Percentiles rank a stretch among this genome's conserved stretches.
These are phyloP conservation scores for Phoenix roebelenii DNA, from an alignment of 176 grass and related monocot species.

Conservation along the genomic window DNA sequence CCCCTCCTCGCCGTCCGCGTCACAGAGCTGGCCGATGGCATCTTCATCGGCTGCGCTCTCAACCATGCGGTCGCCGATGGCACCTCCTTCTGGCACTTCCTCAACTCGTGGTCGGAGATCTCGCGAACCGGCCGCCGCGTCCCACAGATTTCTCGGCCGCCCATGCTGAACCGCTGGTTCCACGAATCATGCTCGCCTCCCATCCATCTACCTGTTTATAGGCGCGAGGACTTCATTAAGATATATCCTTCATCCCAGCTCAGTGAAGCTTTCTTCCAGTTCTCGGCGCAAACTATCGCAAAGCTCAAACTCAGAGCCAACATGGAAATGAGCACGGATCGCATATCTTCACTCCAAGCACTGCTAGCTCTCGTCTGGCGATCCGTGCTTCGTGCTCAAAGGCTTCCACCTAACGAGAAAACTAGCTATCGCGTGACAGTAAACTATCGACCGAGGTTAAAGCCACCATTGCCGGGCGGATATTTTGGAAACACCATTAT, in stretches of 20 bases:
- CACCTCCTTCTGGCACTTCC: constrained; percentile 93
- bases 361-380: constrained; percentile 72
- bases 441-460: constrained; percentile 71
- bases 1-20: constrained; percentile 77
- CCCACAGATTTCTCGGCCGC: neutral
- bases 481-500: constrained; percentile 97
- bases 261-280: no score
- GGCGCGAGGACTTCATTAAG: no score
- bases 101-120: constrained; percentile 65
- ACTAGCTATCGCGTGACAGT: constrained; percentile 78
- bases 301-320: constrained; percentile 20
- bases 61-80: constrained; percentile 86
- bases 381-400: constrained; percentile 50
- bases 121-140: constrained; percentile 38
- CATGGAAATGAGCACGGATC: neutral
- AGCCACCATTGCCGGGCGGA: neutral
- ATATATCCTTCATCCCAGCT: no score
- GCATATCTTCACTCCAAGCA: constrained; percentile 82
- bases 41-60: constrained; percentile 72
- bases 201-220: no score
- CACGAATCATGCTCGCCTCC: no score
- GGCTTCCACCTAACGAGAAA: constrained; percentile 33
- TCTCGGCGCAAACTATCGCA: no score
- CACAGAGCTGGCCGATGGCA: constrained; percentile 56
- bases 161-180: no score